Base-by-base conservation (phyloP, 805 yeast species). In the Cyberlindnera nakhonratchasimensis region DNA sequence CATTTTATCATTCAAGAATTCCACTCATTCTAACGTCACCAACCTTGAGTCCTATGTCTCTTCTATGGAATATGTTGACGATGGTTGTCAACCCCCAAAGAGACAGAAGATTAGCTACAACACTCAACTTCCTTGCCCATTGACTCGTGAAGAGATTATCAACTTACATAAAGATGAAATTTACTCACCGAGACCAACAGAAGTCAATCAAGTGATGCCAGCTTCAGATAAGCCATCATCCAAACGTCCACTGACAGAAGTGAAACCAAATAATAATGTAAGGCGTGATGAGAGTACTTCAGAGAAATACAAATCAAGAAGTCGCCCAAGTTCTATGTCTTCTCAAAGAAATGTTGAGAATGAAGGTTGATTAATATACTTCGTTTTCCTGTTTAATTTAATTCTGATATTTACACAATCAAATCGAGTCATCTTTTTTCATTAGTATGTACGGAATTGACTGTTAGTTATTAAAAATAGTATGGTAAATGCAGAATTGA, bases 81-180 rank as follows among this genome's bases (percentile, higher is more conserved):
- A 52, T 22, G 50, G 47, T 2, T 6, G n/a, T 2, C 52, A 41
- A 14, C 31, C 40, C 3, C 57, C 56, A 19, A 51, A 51, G 34
- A 54, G 52, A 37, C 55, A 50, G 29, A 53, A 55, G 37, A 9
- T 54, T 6, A 32, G 23, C 6, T 24, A 34, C 2, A 12, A 34
- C 9, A 34, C 38, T 3, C 16, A 32, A 1, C 37, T 52, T 12
- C 58, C 59, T 11, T 35, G 22, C 7, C 30, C 45, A 1, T 34
- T 35, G 14, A n/a, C 48, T 9, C 43, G 58, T 22, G 49, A 52
- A 6, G 44, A 52, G 25, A 45, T 55, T 10, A 18, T 45, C 1
- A 11, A 37, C 10, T 8, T 14, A 3, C 20, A 40, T 28, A 35
- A 26, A 6, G 29, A 28, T 14, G 38, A 43, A 17, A 38, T 45